These are phyloP conservation scores for Baeospora myosura DNA, from an alignment of 1,284 basidiomycete genomes.

Conservation along the genomic window DNA sequence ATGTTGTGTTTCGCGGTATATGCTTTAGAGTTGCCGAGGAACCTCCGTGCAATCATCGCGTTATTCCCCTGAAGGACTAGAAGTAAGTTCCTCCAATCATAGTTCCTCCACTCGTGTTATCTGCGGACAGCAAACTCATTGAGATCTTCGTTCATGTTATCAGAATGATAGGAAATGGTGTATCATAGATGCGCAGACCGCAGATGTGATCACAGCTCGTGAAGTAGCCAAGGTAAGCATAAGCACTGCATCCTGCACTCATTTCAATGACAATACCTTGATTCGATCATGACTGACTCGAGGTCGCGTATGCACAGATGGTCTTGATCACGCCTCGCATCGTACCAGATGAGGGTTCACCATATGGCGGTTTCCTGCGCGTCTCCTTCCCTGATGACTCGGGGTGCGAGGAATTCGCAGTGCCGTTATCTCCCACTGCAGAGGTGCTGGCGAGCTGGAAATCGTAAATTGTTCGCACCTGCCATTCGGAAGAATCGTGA, in stretches of 20 bases:
- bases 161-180: conserved; percentile 68
- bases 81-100: conserved; percentile 49
- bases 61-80: conserved; percentile 57
- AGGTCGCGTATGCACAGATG: conserved; percentile 36
- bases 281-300: not conserved
- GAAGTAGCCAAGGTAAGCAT: conserved; percentile 47
- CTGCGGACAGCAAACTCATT: too few species aligned
- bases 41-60: conserved; percentile 47
- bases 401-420: conserved; percentile 43
- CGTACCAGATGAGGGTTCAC: conserved; percentile 30
- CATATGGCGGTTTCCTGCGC: conserved; percentile 39
- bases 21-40: conserved; percentile 53
- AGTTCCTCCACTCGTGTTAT: too few species aligned
- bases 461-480: conserved; percentile 33
- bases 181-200: conserved; percentile 49
- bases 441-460: conserved; percentile 46
- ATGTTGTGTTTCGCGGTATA: not conserved
- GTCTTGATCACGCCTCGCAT: conserved; percentile 57
- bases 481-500: not conserved
- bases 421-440: conserved; percentile 49
- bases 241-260: conserved; percentile 1
- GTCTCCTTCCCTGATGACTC: conserved; percentile 54
- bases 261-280: conserved; percentile 4
- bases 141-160: conserved; percentile 2
- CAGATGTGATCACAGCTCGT: conserved; percentile 57